A percentile compares a stretch with the other conserved stretches of the same genome.
These are phyloP conservation scores for Solanum commersonii DNA, from an alignment of 257 asterid genomes.

Conservation along the genomic window DNA sequence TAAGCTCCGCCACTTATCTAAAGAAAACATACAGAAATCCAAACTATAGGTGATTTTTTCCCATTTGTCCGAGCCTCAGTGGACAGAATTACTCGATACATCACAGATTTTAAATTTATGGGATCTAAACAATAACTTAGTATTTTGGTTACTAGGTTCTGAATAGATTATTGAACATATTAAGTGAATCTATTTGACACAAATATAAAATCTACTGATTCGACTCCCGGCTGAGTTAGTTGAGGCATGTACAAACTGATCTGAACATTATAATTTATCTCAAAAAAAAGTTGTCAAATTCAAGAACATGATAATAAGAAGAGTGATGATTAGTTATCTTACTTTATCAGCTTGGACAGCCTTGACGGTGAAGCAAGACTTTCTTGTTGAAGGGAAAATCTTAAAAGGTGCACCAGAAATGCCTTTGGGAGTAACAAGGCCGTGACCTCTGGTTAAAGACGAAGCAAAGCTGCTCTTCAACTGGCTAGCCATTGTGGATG, in stretches of 20 bases:
- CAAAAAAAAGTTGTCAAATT: neutral
- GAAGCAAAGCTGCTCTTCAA: slow-evolving; percentile 56
- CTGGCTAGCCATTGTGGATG: slow-evolving; percentile 81
- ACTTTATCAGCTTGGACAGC: slow-evolving; percentile 87
- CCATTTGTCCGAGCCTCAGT: neutral
- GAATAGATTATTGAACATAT: neutral
- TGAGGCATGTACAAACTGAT: neutral
- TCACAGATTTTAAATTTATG: neutral
- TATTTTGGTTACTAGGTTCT: neutral
- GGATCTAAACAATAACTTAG: too few relatives aligned
- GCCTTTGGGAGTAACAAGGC: slow-evolving; percentile 57
- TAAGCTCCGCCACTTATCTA: neutral
- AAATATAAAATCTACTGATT: neutral
- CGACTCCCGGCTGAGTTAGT: neutral
- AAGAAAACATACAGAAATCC: neutral
- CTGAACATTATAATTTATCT: neutral
- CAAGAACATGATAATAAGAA: neutral
- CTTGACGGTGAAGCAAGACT: slow-evolving; percentile 51
- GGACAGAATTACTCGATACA: neutral
- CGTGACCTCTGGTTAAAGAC: slow-evolving; percentile 30
- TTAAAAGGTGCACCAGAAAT: slow-evolving; percentile 70
- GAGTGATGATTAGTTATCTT: neutral
- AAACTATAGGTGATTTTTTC: neutral
- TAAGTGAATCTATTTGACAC: neutral
- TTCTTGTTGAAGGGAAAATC: slow-evolving; percentile 45